phyloP scores from a whole-genome alignment of 805 yeast genomes.

The Phaffomyces antillensis region DNA sequence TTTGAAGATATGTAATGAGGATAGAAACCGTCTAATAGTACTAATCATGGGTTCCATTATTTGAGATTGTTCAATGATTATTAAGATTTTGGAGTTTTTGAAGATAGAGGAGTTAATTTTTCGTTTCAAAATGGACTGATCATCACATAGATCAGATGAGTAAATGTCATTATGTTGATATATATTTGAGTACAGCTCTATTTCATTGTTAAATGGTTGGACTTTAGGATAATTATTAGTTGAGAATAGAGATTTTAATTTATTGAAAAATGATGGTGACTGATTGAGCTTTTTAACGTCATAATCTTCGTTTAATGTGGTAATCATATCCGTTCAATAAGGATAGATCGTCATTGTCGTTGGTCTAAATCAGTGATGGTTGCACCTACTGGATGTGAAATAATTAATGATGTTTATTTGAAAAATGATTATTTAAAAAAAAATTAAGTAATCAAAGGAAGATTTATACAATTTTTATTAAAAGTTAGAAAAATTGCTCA shows the following conservation, averaged over 20 bases:
- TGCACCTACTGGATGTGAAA: conserved; percentile 37
- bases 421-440: too few relatives aligned
- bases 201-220: conserved; percentile 16
- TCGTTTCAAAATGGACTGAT: conserved; percentile 19
- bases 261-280: conserved; percentile 7
- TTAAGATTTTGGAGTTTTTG: conserved; percentile 1
- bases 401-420: background rate
- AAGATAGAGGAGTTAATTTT: conserved; percentile 7
- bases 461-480: too few relatives aligned
- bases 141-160: conserved; percentile 24
- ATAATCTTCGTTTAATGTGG: background rate
- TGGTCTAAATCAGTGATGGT: conserved; percentile 52
- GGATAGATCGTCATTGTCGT: conserved; percentile 24
- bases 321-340: conserved; percentile 17
- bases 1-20: conserved; percentile 71
- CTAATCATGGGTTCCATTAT: conserved; percentile 29
- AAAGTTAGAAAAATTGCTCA: too few relatives aligned
- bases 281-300: background rate
- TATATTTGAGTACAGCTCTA: conserved; percentile 14
- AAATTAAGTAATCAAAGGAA: too few relatives aligned
- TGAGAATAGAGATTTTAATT: conserved; percentile 4
- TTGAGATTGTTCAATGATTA: background rate
- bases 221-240: conserved; percentile 9
- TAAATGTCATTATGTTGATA: conserved; percentile 11
- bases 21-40: conserved; percentile 86